Base-by-base conservation (phyloP, 169 alveolate genomes). In the Eimeria maxima region DNA sequence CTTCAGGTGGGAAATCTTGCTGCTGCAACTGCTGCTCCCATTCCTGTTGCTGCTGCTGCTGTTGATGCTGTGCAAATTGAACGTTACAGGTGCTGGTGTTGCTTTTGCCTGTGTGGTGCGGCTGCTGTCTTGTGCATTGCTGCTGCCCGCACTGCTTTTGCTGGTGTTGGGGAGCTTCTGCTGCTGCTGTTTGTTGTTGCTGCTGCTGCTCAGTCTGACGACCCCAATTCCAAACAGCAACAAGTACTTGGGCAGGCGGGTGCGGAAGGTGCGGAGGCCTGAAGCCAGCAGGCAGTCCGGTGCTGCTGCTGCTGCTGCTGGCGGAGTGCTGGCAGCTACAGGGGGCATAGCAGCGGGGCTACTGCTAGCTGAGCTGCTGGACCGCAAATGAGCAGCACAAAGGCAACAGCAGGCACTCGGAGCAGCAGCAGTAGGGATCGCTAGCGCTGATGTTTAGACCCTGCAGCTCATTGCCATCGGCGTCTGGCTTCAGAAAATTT, bases 141-240 rank as follows among this genome's bases (percentile, higher is more conserved):
- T 27, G 81, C 81, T 24, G n/a, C 53, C 6, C 16, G 42, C 14
- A 14, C 47, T 71, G 22, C 44, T 27, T 18, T 27, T 71, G 81
- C 60, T 53, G 60, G 0, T 53, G 60, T 14, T 53, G 60, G 60
- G 10, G 60, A 53, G 20, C 0, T 6, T 71, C 27, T 71, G 44
- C 2, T 71, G 81, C n/a, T 27, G 81, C n/a, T 11, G 1, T 3
- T n/a, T 38, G 81, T 24, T 71, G 81, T 50, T 71, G 53, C 81
- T 71, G 81, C 81, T 71, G 81, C 24, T 38, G 24, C 45, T 71
- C 81, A 71, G 81, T 38, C 81, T 71, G 22, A 71, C 81, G n/a
- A 38, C 81, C n/a, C 53, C 81, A 14, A 71, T 71, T 42, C 76
- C 78, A 2, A 88, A 88, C 94, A 65, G 47, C 50, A 88, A 88